phyloP scores from a whole-genome alignment of 352 stramenopile genomes.

The Peronospora belbahrii region DNA sequence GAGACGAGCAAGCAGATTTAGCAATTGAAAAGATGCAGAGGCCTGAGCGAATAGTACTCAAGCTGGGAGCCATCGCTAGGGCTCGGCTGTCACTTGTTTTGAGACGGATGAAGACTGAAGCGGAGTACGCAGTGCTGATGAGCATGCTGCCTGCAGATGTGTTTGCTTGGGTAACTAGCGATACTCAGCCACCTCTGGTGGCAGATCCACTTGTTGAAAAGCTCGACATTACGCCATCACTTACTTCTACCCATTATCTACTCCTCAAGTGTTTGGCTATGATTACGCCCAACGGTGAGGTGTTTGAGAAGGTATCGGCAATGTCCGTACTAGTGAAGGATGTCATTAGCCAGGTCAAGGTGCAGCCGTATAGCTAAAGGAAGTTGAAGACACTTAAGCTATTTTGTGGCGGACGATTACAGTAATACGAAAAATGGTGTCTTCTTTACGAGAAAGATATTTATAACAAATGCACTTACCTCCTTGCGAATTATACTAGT shows the following conservation, averaged over 20 bases:
- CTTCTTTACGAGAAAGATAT: not conserved
- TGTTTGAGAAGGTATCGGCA: conserved; percentile 60
- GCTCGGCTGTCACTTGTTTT: conserved; percentile 67
- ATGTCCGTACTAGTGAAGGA: conserved; percentile 84
- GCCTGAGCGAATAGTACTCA: conserved; percentile 46
- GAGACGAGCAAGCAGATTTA: conserved; percentile 59
- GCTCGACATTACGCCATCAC: conserved; percentile 58
- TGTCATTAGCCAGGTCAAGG: conserved; percentile 63
- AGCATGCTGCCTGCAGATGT: conserved; percentile 72
- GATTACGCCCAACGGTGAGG: conserved; percentile 28
- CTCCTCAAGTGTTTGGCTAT: conserved; percentile 61
- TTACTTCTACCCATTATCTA: conserved; percentile 68
- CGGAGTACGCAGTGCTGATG: conserved; percentile 75
- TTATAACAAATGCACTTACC: conserved; percentile 14
- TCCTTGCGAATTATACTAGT: conserved; percentile 39
- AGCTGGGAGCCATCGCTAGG: conserved; percentile 59
- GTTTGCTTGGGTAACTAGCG: conserved; percentile 63
- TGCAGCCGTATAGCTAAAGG: conserved; percentile 20
- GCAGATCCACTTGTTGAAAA: conserved; percentile 56
- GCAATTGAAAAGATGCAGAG: conserved; percentile 69
- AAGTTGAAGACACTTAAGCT: not conserved
- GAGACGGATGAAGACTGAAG: conserved; percentile 63
- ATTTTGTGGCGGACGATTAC: not conserved
- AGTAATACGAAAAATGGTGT: not conserved
- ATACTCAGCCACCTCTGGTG: conserved; percentile 42